Evolutionary conservation across 2,329 filamentous ascomycete species (phyloP), one percentile per base, ranked within the genome.

Genomic region (Exophiala calicioides): DNA sequence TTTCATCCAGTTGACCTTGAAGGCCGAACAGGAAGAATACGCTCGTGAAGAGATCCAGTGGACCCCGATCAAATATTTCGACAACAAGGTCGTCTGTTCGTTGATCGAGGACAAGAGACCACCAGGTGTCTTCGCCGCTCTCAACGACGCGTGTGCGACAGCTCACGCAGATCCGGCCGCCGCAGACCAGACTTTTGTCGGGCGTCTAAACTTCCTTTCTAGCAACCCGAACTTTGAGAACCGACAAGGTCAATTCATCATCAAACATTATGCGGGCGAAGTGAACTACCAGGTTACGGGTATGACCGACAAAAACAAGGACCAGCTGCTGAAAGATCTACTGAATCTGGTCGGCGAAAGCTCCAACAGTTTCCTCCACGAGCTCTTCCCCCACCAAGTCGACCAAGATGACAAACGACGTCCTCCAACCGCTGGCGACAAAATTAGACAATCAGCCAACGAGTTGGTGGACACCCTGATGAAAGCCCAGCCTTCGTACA

Each of bases 251-350:
- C 93, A 88, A 66, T 98, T 98, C 69, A 93, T 98, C 63, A 87
- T 98, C 71, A 97, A 96, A 75, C 93, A 98, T 70, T 98, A 98
- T 65, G 93, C 93, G 47, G 93, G 93, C 69, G 93, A 98, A 69
- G 93, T 98, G 58, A 84, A 83, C 57, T 98, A 98, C 68, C 88
- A 87, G 1, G 85, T 97, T 3, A 88, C 95, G 46, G 93, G 93
- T 50, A 98, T 98, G 75, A 98, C 93, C 1, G 93, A 98, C 68
- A 98, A 98, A 79, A 98, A 97, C 76, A 98, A 97, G 76, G 93
- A 98, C 64, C 89, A 94, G 68, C 77, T 98, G 33, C 75, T 97
- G 48, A 98, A 98, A 74, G 93, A 95, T 59, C 75, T 98, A 31
- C 78, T 97, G 40, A 91, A 88, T 63, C 76, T 98, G 27, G 86